Percentiles rank a stretch among this genome's conserved stretches.
phyloP scores from a whole-genome alignment of 352 stramenopile species.

The Phytophthora syringae region DNA sequence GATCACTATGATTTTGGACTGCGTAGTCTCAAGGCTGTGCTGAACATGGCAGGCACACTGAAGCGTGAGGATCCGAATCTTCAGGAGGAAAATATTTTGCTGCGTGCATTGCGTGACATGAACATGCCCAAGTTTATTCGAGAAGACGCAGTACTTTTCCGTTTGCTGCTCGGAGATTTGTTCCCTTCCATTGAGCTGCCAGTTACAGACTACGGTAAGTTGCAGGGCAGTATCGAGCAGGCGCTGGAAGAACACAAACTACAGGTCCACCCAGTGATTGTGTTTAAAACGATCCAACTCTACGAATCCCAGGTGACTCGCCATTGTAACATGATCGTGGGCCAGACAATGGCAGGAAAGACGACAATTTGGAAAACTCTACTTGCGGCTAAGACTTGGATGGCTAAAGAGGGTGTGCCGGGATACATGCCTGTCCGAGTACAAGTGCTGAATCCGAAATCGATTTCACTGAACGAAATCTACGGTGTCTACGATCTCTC shows the following conservation, averaged over 20 bases:
- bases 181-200: conserved; percentile 91
- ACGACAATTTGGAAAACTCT: conserved; percentile 90
- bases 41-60: conserved; percentile 85
- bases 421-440: conserved; percentile 88
- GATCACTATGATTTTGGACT: conserved; percentile 91
- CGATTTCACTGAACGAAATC: conserved; percentile 90
- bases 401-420: conserved; percentile 74
- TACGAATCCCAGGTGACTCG: conserved; percentile 95
- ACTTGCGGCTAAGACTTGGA: conserved; percentile 69
- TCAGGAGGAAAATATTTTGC: conserved; percentile 96
- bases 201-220: conserved; percentile 91
- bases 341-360: conserved; percentile 91
- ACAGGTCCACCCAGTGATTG: conserved; percentile 90
- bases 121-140: conserved; percentile 96
- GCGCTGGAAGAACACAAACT: conserved; percentile 86
- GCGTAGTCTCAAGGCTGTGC: conserved; percentile 81
- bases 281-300: conserved; percentile 96
- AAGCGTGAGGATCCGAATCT: conserved; percentile 96
- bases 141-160: conserved; percentile 94
- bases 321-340: conserved; percentile 95
- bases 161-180: conserved; percentile 88
- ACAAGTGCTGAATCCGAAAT: conserved; percentile 90
- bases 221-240: conserved; percentile 90
- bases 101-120: conserved; percentile 95
- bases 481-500: conserved; percentile 91